Conservation (phyloP, 495 filamentous ascomycete genomes). For the Aspergillus leporis region DNA sequence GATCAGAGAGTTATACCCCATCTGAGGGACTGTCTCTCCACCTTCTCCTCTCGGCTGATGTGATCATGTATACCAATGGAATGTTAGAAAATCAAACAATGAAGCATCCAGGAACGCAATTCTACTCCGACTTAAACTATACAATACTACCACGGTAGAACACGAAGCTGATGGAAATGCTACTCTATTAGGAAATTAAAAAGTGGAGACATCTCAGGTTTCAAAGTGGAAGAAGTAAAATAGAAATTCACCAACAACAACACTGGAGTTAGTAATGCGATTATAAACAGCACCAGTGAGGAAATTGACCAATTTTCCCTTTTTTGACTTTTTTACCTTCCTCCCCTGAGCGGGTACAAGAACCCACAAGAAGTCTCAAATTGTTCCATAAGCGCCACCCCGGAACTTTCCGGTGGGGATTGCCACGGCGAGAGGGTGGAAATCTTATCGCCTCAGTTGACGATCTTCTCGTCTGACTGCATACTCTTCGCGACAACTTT, state of each 20-base stretch:
- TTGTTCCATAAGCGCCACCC: constrained; percentile 17
- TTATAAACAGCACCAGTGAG: neutral
- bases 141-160: too few species aligned
- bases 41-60: neutral
- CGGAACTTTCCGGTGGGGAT: constrained; percentile 22
- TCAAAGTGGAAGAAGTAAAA: neutral
- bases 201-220: neutral
- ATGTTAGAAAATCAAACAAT: neutral
- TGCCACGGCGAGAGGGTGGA: constrained; percentile 15
- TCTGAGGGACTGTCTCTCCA: neutral
- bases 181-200: neutral
- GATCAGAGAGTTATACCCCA: neutral
- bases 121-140: too few species aligned
- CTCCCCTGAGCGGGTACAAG: constrained; percentile 1
- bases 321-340: neutral
- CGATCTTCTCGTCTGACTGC: constrained; percentile 3
- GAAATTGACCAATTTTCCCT: neutral
- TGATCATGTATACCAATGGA: neutral
- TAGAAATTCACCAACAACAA: neutral
- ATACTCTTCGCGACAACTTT: neutral
- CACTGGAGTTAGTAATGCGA: neutral
- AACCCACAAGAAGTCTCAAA: neutral
- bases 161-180: neutral
- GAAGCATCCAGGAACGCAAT: neutral
- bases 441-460: constrained; percentile 7